Base-by-base conservation (phyloP, 139 green algal species). In the Asterochloris sp. region DNA sequence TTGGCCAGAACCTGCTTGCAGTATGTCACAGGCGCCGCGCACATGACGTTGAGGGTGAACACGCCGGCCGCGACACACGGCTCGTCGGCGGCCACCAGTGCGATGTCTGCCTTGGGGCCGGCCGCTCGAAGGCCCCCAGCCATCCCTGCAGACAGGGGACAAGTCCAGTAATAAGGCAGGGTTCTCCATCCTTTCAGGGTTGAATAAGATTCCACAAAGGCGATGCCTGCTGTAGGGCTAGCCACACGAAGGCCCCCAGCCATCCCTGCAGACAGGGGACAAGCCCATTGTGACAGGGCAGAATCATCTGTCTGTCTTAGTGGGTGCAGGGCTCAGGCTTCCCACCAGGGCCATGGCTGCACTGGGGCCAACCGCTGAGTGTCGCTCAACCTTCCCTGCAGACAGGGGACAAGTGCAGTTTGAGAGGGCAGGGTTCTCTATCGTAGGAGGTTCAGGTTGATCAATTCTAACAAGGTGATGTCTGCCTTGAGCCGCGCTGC, bases 1-100 rank as follows among this genome's bases (percentile, higher is more conserved):
- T 84, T 82, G 11, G 76, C 88, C 69, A 99, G 90, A 71, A 97
- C 90, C 68, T 98, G 87, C 82, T 96, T 95, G 92, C 94, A 98
- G 89, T 96, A 98, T 14, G 89, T 86, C 54, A 99, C 97, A 8
- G 97, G 97, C 14, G 97, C 97, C 11, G 96, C 97, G 73, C 91
- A 95, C 92, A 99, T 95, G 17, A 98, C 89, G 85, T 99, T 99
- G n/a, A 85, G 82, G 21, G 96, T 99, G 92, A 99, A 99, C 1
- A 91, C 91, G 67, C 96, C 96, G 0, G 89, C 96, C 8, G 92
- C 91, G 8, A 90, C 86, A 10, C 96, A 95, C 11, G 81, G 69
- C 4, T 69, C 83, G 62, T 99, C 97, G 14, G 90, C 90, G 13
- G 97, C 89, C 11, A 99, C 87, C 1, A 99, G 89, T 0, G 96